Evolutionary conservation across 768 basidiomycete species (phyloP), one percentile per base, ranked within the genome.

Genomic region (Lactarius sp.): DNA sequence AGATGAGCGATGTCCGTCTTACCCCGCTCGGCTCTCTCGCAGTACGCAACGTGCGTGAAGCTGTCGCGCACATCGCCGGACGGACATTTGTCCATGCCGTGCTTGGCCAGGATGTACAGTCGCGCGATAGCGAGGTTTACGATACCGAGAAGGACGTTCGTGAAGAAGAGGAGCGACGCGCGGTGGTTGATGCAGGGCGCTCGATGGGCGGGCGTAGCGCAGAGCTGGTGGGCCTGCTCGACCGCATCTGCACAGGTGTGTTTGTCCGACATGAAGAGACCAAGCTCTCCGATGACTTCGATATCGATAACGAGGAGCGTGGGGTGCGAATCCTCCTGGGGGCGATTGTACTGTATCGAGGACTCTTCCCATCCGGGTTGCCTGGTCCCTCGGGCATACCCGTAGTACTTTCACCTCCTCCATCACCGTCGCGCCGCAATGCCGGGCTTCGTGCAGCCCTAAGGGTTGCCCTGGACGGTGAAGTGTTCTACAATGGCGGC

Each of bases 191-290:
- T 7, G 83, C 83, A 31, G 85, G 86, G 22, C 78, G 78, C 52
- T 83, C 84, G 59, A 79, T 92, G 6, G 87, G 88, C 3, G 88
- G 87, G 1, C 69, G 72, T 12, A 79, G 83, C 0, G 79, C 78
- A 3, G 74, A 79, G 58, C 75, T 91, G 16, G 87, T 81, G 0
- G 76, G 78, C 41, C 64, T 74, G 33, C 76, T 90, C 34, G 86
- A 88, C 72, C 77, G 80, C 54, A 77, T 84, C 59, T 52, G 37
- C 34, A 52, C 39, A 9, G 59, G 59, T 7, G 53, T 18, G 47
- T 66, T 73, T 14, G 74, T 73, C 49, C 72, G 73, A 57, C 68
- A 71, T 49, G 71, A 73, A 57, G 72, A 68, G 44, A 71, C 67
- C 34, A 69, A 70, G 56, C 69, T 68, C 64, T 62, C 68, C 60